These are phyloP conservation scores for Saturnispora hagleri DNA, from an alignment of 805 yeast genomes.

Conservation along the genomic window DNA sequence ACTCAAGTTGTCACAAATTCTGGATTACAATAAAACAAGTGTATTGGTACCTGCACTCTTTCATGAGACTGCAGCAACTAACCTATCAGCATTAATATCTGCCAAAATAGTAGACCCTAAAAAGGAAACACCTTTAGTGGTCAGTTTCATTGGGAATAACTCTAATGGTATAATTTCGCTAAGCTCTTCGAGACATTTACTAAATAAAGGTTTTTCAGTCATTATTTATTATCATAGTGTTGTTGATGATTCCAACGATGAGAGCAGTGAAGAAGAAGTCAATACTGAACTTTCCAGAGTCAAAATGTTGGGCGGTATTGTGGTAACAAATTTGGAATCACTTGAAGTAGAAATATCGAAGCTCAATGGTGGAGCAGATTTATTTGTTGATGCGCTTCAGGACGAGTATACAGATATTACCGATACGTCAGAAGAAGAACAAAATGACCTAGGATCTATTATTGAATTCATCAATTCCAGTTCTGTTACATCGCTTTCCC, in stretches of 20 bases:
- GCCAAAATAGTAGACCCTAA: conserved; percentile 63
- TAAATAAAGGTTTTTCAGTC: conserved; percentile 65
- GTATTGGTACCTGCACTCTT: conserved; percentile 40
- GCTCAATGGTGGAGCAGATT: conserved; percentile 55
- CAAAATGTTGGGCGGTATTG: conserved; percentile 60
- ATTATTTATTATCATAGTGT: conserved; percentile 22
- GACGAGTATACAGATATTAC: conserved; percentile 67
- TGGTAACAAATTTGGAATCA: conserved; percentile 31
- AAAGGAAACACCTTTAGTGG: conserved; percentile 70
- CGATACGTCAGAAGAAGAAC: conserved; percentile 43
- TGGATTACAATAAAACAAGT: conserved; percentile 46
- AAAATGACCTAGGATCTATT: conserved; percentile 33
- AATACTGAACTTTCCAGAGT: conserved; percentile 46
- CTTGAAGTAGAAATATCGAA: conserved; percentile 32
- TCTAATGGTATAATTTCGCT: conserved; percentile 67
- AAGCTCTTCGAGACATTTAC: conserved; percentile 69
- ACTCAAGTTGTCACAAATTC: conserved; percentile 69
- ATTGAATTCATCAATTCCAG: conserved; percentile 60
- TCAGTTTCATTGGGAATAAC: conserved; percentile 65
- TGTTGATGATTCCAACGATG: conserved; percentile 6
- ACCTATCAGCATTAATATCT: conserved; percentile 50
- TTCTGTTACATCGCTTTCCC: conserved; percentile 43
- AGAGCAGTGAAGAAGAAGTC: conserved; percentile 29
- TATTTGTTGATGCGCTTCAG: conserved; percentile 75
- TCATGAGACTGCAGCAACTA: conserved; percentile 61